Conservation (phyloP, 1,139 yeast genomes). For the Hansenula anomala region DNA sequence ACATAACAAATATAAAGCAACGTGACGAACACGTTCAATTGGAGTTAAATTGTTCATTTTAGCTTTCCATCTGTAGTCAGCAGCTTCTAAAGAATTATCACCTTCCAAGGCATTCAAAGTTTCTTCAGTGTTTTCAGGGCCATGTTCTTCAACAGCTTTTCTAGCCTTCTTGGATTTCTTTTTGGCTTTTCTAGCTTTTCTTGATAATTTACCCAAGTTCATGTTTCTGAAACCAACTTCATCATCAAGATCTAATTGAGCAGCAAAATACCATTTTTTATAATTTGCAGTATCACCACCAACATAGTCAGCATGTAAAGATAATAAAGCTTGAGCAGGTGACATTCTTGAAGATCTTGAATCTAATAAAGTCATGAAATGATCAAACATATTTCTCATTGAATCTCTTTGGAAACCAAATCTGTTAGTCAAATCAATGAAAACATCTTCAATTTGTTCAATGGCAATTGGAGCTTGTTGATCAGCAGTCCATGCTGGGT, state of each 20-base stretch:
- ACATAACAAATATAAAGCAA: slow-evolving; percentile 81
- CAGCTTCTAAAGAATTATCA: slow-evolving; percentile 74
- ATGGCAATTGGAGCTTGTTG: slow-evolving; percentile 79
- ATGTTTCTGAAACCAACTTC: slow-evolving; percentile 75
- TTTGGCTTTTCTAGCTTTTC: slow-evolving; percentile 49
- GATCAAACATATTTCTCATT: slow-evolving; percentile 95
- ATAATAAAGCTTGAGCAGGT: slow-evolving; percentile 87
- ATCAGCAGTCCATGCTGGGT: slow-evolving; percentile 96
- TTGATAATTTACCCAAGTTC: slow-evolving; percentile 67
- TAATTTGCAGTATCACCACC: slow-evolving; percentile 93
- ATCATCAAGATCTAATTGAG: slow-evolving; percentile 82
- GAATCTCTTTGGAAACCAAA: slow-evolving; percentile 98
- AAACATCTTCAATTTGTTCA: slow-evolving; percentile 89
- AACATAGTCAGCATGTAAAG: slow-evolving; percentile 94
- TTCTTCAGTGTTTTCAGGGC: slow-evolving; percentile 38
- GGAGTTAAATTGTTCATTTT: slow-evolving; percentile 69
- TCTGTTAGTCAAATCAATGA: slow-evolving; percentile 82
- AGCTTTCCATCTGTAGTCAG: slow-evolving; percentile 80
- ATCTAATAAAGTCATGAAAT: slow-evolving; percentile 88
- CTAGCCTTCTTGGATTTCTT: slow-evolving; percentile 62
- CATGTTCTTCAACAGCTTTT: slow-evolving; percentile 45
- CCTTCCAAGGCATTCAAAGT: slow-evolving; percentile 72
- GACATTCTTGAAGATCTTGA: slow-evolving; percentile 97
- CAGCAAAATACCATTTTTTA: slow-evolving; percentile 95
- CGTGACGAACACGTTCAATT: slow-evolving; percentile 81